Evolutionary conservation across 495 filamentous ascomycete species (phyloP), one percentile per base, ranked within the genome.

Genomic region (Penicillium roqueforti): DNA sequence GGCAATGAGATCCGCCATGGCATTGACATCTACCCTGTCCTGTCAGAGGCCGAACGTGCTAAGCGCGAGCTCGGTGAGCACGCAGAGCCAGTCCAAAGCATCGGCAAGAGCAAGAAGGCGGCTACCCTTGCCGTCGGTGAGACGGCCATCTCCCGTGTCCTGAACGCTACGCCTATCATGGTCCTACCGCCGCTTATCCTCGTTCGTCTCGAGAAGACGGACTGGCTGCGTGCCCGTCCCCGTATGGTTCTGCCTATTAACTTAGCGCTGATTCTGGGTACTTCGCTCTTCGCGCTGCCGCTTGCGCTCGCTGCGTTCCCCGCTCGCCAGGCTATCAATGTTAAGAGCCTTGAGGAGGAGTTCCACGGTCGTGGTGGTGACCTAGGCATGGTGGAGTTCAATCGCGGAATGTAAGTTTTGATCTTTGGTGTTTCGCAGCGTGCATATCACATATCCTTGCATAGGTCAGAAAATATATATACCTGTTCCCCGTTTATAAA

Each of bases 111-210:
- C 63, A 85, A 85, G 70, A 86, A 83, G 61, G 95, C 93, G 3
- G 93, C 95, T 3, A 87, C 81, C 11, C 68, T 97, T 13, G 93
- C 93, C 0, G 95, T 98, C 6, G 82, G 83, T 22, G 92, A 98
- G 76, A 97, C 93, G 34, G 95, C 93, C 1, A 71, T 93, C 20
- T 88, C 84, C 55, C 82, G 93, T 29, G 89, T 97, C 29, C 71
- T 97, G 57, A 98, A 97, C 69, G 86, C 91, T 49, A 95, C 88
- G 2, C 93, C 93, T 0, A 92, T 98, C 71, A 98, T 98, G 93
- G 91, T 95, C 4, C 72, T 98, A 20, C 93, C 93, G 20, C 87
- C 92, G 23, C 72, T 97, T 56, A 72, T 92, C 34, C 77, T 96
- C 52, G 86, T 96, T n/a, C 73, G 83, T 47, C 69, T 97, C 51